These are phyloP conservation scores for Coemansia sp. DNA, from an alignment of 192 early-diverging fungal genomes.

Conservation along the genomic window DNA sequence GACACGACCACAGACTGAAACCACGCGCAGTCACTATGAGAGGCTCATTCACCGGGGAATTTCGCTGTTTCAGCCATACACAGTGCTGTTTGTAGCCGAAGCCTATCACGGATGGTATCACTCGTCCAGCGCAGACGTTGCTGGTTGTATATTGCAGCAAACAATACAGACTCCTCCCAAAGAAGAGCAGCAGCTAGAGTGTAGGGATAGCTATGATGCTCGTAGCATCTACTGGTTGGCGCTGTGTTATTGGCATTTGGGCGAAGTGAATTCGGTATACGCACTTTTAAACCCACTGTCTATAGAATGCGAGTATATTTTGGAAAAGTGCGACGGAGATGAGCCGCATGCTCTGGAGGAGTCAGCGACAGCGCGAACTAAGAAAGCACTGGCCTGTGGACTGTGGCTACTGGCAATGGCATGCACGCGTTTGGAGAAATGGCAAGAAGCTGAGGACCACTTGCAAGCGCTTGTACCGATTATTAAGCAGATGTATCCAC, in stretches of 20 bases:
- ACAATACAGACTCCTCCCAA: slow-evolving; percentile 10
- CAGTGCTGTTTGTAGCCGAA: slow-evolving; percentile 42
- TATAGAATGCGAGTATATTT: slow-evolving; percentile 31
- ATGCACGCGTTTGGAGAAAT: slow-evolving; percentile 50
- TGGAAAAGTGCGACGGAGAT: slow-evolving; percentile 17
- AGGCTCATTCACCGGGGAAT: slow-evolving; percentile 43
- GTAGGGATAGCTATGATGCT: slow-evolving; percentile 17
- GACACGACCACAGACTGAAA: slow-evolving; percentile 31
- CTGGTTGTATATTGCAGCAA: slow-evolving; percentile 36
- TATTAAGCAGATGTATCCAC: slow-evolving; percentile 16
- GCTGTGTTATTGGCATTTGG: slow-evolving; percentile 50
- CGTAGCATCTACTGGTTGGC: slow-evolving; percentile 52
- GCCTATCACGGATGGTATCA: slow-evolving; percentile 51
- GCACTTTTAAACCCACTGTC: slow-evolving; percentile 25
- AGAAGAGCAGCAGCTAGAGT: background rate
- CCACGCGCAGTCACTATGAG: slow-evolving; percentile 33
- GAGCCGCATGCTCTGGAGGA: background rate
- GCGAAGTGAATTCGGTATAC: slow-evolving; percentile 36
- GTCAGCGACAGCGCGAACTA: slow-evolving; percentile 9
- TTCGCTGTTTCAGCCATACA: slow-evolving; percentile 35
- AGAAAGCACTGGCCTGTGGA: slow-evolving; percentile 43
- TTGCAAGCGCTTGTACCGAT: slow-evolving; percentile 19
- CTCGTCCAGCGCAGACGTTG: slow-evolving; percentile 16
- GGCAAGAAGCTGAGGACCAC: slow-evolving; percentile 54
- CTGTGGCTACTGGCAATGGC: slow-evolving; percentile 44